Conservation (phyloP, 164 flowering plant species). For the Stephania yunnanensis region DNA sequence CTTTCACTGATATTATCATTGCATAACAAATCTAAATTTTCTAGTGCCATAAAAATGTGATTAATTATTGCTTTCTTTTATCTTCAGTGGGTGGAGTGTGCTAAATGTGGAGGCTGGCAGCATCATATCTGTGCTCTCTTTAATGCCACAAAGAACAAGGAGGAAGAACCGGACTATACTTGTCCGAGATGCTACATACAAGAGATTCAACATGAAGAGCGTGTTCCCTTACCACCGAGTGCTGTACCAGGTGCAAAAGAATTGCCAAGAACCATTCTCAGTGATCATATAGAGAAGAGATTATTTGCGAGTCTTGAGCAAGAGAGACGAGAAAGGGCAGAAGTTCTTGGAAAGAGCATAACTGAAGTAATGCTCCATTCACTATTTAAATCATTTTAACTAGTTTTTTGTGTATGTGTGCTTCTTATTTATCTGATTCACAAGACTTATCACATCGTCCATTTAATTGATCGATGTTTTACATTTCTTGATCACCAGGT, state of each 20-base stretch:
- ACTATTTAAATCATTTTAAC: background rate
- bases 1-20: too few species aligned
- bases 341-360: background rate
- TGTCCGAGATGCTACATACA: constrained; percentile 89
- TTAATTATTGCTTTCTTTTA: too few species aligned
- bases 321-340: constrained; percentile 7
- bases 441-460: too few species aligned
- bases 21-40: too few species aligned
- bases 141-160: constrained; percentile 95
- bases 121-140: constrained; percentile 98
- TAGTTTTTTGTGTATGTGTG: too few species aligned
- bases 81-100: constrained; percentile 98
- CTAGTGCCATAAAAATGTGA: too few species aligned
- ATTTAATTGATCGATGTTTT: too few species aligned
- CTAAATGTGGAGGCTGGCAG: constrained; percentile 99
- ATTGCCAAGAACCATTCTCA: background rate
- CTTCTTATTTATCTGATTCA: background rate
- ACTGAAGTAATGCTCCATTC: constrained; percentile 1
- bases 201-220: constrained; percentile 82
- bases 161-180: constrained; percentile 97
- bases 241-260: constrained; percentile 71
- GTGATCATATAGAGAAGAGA: constrained; percentile 3
- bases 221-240: constrained; percentile 91
- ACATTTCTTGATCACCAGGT: constrained; percentile 26
- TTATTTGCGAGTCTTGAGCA: background rate